Evolutionary conservation across 805 yeast species (phyloP).

Genomic region (Yarrowia sp.): DNA sequence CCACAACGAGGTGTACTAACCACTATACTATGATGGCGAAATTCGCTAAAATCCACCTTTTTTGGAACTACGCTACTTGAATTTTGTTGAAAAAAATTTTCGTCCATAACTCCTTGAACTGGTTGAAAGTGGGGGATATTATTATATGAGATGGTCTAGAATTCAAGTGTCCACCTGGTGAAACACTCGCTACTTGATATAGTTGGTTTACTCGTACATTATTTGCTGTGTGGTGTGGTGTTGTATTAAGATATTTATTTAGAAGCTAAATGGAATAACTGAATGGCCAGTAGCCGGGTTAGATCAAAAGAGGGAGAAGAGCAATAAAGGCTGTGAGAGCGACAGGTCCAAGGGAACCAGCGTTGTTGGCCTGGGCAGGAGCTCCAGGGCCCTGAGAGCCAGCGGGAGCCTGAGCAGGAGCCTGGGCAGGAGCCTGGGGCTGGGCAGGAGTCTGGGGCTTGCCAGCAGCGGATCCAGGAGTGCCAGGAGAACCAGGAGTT

Average conservation of each 20-base stretch:
- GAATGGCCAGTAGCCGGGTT: background rate
- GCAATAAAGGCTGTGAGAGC: background rate
- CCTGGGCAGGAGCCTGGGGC: background rate
- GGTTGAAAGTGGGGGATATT: too few relatives aligned
- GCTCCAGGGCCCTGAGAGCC: too few relatives aligned
- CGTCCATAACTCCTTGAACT: too few relatives aligned
- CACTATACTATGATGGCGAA: slow-evolving; percentile 26
- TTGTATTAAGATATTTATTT: background rate
- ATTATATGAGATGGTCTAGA: too few relatives aligned
- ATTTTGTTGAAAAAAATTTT: background rate
- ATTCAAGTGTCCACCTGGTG: too few relatives aligned
- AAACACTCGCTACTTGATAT: too few relatives aligned
- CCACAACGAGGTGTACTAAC: slow-evolving; percentile 27
- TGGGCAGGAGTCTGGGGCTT: background rate
- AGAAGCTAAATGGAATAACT: background rate
- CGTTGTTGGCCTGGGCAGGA: slow-evolving; percentile 4
- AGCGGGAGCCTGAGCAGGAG: background rate
- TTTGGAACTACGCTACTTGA: background rate
- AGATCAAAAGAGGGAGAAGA: background rate
- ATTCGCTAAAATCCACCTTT: background rate
- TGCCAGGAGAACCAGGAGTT: background rate
- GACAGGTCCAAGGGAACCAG: background rate
- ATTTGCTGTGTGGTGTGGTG: too few relatives aligned
- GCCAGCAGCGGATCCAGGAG: background rate
- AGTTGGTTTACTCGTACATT: too few relatives aligned